Conservation (phyloP, 805 yeast genomes). For the Cyberlindnera suaveolens region DNA sequence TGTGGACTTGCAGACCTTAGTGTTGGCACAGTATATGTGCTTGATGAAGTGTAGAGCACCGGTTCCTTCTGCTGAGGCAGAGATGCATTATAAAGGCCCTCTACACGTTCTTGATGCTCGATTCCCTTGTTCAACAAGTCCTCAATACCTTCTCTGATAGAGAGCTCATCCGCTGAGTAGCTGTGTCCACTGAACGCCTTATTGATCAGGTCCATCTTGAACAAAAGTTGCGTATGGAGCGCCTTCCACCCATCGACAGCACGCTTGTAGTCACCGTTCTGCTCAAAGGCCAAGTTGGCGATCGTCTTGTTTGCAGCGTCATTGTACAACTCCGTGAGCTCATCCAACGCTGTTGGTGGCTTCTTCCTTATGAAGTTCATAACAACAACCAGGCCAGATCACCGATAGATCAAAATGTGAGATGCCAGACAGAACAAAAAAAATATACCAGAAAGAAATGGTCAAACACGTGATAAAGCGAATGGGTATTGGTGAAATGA, state of each 20-base stretch:
- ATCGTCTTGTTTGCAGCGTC: conserved; percentile 57
- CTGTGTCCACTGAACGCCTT: conserved; percentile 28
- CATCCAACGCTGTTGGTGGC: conserved; percentile 55
- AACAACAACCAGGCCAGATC: neutral
- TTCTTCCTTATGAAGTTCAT: conserved; percentile 51
- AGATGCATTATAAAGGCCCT: neutral
- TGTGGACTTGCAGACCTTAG: conserved; percentile 21
- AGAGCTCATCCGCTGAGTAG: conserved; percentile 40
- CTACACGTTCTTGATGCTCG: conserved; percentile 32
- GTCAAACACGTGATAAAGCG: no score
- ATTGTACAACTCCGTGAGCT: conserved; percentile 52
- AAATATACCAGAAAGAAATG: no score
- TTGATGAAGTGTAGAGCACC: neutral
- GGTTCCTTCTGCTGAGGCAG: neutral
- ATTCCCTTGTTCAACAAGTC: conserved; percentile 21
- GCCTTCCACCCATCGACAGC: conserved; percentile 72
- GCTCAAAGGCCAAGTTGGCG: conserved; percentile 52
- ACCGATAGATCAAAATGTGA: no score
- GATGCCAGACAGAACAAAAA: no score
- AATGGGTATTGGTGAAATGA: no score
- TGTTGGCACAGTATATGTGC: conserved; percentile 19
- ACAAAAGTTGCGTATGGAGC: conserved; percentile 55
- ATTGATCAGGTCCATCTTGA: conserved; percentile 48
- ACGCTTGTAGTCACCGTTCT: conserved; percentile 41
- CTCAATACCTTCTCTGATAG: conserved; percentile 27